A percentile compares a stretch with the other conserved stretches of the same genome.
phyloP scores from a whole-genome alignment of 176 grass and related monocot genomes.

The Oryza coarctata region DNA sequence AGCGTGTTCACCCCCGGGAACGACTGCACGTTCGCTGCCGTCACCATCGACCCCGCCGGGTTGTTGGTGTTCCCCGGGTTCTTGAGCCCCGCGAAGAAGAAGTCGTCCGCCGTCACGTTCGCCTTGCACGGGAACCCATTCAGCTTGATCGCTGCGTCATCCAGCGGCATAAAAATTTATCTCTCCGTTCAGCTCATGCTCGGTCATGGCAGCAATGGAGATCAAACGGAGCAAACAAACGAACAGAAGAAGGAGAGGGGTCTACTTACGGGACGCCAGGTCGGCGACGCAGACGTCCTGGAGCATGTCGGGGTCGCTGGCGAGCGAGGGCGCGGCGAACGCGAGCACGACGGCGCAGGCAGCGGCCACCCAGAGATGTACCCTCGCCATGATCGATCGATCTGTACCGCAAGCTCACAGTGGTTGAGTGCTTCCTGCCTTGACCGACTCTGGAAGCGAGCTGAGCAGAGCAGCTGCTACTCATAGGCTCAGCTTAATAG shows the following conservation, averaged over 20 bases:
- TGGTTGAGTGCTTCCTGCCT: neutral
- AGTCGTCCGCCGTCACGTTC: slow-evolving; percentile 56
- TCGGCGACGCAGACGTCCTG: slow-evolving; percentile 88
- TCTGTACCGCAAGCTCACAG: neutral
- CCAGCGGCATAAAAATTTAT: neutral
- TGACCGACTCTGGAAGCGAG: neutral
- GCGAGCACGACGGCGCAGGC: slow-evolving; percentile 28
- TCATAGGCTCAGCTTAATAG: slow-evolving; percentile 22
- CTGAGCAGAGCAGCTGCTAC: slow-evolving; percentile 21
- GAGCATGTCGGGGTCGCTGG: slow-evolving; percentile 72
- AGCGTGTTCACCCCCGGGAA: slow-evolving; percentile 77
- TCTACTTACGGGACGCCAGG: slow-evolving; percentile 36
- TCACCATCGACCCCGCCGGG: slow-evolving; percentile 41
- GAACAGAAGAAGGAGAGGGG: neutral
- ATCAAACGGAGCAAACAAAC: no score
- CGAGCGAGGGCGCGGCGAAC: slow-evolving; percentile 23
- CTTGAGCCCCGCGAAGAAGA: slow-evolving; percentile 52
- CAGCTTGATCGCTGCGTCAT: slow-evolving; percentile 52
- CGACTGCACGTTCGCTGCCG: slow-evolving; percentile 43
- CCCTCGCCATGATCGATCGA: slow-evolving; percentile 7
- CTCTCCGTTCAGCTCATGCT: no score
- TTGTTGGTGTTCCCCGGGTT: slow-evolving; percentile 58
- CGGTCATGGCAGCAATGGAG: no score
- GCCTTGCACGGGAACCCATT: slow-evolving; percentile 84
- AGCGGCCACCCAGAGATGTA: slow-evolving; percentile 23